Evolutionary conservation across 768 basidiomycete genomes (phyloP), one percentile per base, ranked within the genome.

Genomic region (Kwoniella botswanensis): DNA sequence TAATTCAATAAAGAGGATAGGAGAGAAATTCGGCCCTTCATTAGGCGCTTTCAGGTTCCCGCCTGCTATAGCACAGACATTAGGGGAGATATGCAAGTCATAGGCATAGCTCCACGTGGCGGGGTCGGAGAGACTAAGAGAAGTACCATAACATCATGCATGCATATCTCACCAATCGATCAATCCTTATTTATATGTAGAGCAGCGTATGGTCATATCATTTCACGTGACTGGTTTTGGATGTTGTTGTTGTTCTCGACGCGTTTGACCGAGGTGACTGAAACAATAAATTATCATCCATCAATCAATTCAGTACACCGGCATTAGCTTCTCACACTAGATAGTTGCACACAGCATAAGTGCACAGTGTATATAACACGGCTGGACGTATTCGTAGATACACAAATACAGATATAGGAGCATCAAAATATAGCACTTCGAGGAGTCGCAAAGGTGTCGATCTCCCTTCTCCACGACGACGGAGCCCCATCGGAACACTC

Each of bases 11-110:
- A 56, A 64, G 44, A 56, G 71, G 44, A 76, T 82, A 54, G 67
- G 68, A 21, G 73, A 76, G 29, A 58, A 46, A 21, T 83, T 80
- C 44, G 82, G 82, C 5, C 63, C 72, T 22, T 77, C 76, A 35
- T 63, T 83, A 56, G 67, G 68, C 21, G 76, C 82, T 11, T 83
- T 83, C 56, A 73, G 69, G 53, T 76, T 83, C 62, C 75, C 82
- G 17, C 71, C 79, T 22, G 42, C 69, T 21, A 73, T 82, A 13
- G 75, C 73, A 13, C 68, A 64, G 58, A 71, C 70, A 6, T 58
- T 80, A 42, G 67, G 67, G 50, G 74, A 74, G 35, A 77, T 79
- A 21, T 76, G 76, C 21, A 56, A 43, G 52, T 67, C 65, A 26
- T 65, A 53, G 62, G 15, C 3, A 55, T 52, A 52, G 21, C 21